These are phyloP conservation scores for Pilaira anomala DNA, from an alignment of 192 early-diverging fungal genomes.

Conservation along the genomic window DNA sequence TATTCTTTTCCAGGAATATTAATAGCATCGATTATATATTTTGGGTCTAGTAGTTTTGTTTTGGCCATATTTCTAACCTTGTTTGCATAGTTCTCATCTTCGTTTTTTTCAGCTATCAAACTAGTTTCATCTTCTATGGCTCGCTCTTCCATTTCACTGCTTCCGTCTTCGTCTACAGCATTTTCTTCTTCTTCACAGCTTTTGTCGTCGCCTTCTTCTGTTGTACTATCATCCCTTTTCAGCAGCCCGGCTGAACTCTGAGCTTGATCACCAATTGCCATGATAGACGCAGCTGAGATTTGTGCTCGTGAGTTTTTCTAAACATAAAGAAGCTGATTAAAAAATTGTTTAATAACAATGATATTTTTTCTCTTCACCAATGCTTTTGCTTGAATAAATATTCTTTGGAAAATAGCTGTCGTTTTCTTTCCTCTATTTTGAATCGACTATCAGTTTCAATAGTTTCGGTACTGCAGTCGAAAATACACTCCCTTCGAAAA, in stretches of 20 bases:
- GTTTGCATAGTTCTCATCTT: not conserved
- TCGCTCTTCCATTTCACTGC: not conserved
- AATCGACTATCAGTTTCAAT: too few species aligned
- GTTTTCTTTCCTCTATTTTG: too few species aligned
- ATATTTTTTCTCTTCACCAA: too few species aligned
- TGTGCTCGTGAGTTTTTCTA: not conserved
- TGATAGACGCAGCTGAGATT: not conserved
- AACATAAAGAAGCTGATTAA: not conserved
- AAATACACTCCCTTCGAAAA: too few species aligned
- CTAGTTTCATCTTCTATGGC: not conserved
- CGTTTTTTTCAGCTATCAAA: not conserved
- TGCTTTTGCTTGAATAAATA: too few species aligned
- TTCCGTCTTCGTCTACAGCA: not conserved
- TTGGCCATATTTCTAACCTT: not conserved
- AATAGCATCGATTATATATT: constrained; percentile 1
- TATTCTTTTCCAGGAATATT: constrained; percentile 6
- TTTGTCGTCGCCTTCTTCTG: not conserved
- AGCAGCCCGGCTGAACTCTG: not conserved
- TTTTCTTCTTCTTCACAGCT: not conserved
- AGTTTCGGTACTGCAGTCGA: too few species aligned
- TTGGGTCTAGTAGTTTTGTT: not conserved
- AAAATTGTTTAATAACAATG: constrained; percentile 1
- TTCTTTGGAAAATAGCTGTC: too few species aligned
- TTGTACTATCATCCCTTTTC: not conserved
- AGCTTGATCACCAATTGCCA: not conserved